Base-by-base conservation (phyloP, 371 early-diverging fungal species). In the Dentiscutata heterogama region DNA sequence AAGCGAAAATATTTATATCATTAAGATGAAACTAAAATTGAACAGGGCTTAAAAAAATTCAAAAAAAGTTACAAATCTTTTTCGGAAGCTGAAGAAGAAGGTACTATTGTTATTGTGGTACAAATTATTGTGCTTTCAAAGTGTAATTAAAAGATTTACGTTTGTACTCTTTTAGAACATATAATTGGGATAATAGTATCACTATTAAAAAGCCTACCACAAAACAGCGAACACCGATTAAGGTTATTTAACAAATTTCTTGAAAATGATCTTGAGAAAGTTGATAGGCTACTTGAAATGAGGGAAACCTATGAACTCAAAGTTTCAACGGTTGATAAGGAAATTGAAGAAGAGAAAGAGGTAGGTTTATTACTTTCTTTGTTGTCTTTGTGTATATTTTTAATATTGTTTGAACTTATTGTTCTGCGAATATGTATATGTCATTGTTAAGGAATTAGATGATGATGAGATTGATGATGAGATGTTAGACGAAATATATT, bases 191-290 rank as follows among this genome's bases (percentile, higher is more conserved):
- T 97, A 67, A 88, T 97, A 58, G 87, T 94, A 16, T 94, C 95
- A 25, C 87, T 97, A 20, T 86, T 96, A 81, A 84, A 90, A 81
- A 86, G 89, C 51, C 82, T 91, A n/a, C 88, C 89, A 27, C 86
- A 86, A 35, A 90, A 89, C 20, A 89, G 91, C 10, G 91, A 92
- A 4, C 88, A 91, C 65, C 92, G 94, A 27, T 86, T 91, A 83
- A 91, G 97, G n/a, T 84, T 97, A 18, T 76, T 96, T n/a, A 87
- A 89, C 58, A 97, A 97, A 86, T 96, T 97, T 84, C 88, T 90
- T 11, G 96, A 97, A 79, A 90, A 92, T 53, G 91, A 93, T 64
- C 94, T 87, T 83, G 92, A 95, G 82, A 95, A 96, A 71, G 86
- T 95, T 27, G 95, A 94, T 63, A 90, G 95, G 25, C 86, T 97